A percentile compares a stretch with the other conserved stretches of the same genome.
These are phyloP conservation scores for Wallacemonas sp. DNA, from an alignment of 208 protist species.

Conservation along the genomic window DNA sequence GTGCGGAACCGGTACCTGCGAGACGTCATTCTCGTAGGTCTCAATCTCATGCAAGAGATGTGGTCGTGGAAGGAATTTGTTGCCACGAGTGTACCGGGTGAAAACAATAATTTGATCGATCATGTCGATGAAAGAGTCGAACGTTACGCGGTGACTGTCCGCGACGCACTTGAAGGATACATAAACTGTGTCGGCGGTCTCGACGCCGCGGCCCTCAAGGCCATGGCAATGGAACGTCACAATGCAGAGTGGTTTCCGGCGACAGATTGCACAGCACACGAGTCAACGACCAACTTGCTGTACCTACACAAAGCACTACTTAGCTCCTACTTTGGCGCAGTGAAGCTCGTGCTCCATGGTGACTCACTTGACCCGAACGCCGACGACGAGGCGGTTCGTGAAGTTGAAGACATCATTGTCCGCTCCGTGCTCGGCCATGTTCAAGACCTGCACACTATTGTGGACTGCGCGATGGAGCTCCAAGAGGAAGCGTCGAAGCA, in stretches of 20 bases:
- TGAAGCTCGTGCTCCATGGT: slow-evolving; percentile 73
- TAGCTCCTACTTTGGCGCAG: slow-evolving; percentile 69
- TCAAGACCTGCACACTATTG: slow-evolving; percentile 65
- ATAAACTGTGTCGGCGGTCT: slow-evolving; percentile 55
- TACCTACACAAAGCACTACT: slow-evolving; percentile 84
- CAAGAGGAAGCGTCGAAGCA: slow-evolving; percentile 36
- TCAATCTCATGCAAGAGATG: slow-evolving; percentile 77
- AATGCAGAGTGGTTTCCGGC: slow-evolving; percentile 77
- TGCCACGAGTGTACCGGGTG: slow-evolving; percentile 47
- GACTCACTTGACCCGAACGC: slow-evolving; percentile 36
- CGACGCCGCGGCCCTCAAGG: slow-evolving; percentile 42
- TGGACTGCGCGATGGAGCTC: slow-evolving; percentile 51
- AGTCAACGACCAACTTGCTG: slow-evolving; percentile 72
- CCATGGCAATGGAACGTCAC: slow-evolving; percentile 32
- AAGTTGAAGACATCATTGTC: slow-evolving; percentile 68
- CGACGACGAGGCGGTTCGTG: slow-evolving; percentile 47
- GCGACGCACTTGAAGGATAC: slow-evolving; percentile 70
- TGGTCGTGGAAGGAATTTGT: slow-evolving; percentile 75
- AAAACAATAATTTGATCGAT: slow-evolving; percentile 67
- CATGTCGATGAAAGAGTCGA: slow-evolving; percentile 67
- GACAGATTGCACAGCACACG: slow-evolving; percentile 76
- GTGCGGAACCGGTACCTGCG: slow-evolving; percentile 47
- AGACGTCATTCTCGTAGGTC: slow-evolving; percentile 77
- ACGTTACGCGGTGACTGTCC: slow-evolving; percentile 51
- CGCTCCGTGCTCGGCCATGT: slow-evolving; percentile 60